Base-by-base conservation (phyloP, 176 grass and related monocot species). In the Themeda triandra region DNA sequence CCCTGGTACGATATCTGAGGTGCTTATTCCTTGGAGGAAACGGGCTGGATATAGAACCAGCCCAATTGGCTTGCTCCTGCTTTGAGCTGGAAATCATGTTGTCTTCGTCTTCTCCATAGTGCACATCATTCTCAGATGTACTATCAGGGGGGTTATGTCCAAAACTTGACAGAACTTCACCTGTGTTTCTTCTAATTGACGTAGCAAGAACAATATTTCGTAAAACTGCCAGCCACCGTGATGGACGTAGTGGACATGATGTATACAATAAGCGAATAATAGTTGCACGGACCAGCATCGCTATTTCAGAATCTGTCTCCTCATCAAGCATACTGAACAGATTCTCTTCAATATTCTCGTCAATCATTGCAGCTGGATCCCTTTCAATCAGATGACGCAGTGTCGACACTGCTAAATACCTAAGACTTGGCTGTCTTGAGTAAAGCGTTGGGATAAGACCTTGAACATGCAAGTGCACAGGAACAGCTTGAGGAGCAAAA, bases 401-500 rank as follows among this genome's bases (percentile, higher is more conserved):
- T 58, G 93, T 95, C 10, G 91, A 95, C 44, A 89, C 87, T 82
- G 93, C 93, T 69, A 98, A 92, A 92, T 95, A 86, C 78, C 96
- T 92, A 84, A 95, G 89, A 53, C 85, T 95, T 85, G 96, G 93
- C 96, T 98, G 96, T 90, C 93, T 86, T 68, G 96, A 98, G 91
- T 73, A 94, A 80, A 98, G 96, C 1, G 84, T 98, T 12, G 87
- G 93, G 58, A 95, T 48, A 83, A 95, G 93, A 95, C 86, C 74
- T 87, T 79, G 82, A 86, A 98, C 96, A 91, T 98, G 96, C 71
- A 83, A 87, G 85, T 94, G 91, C 83, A 98, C 91, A 66, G 96
- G 88, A 78, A 89, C 93, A 89, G 96, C 96, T 95, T 92, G 96
- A 81, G 96, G 96, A 44, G 96, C 96, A 89, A 98, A 98, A 87